Evolutionary conservation across 164 flowering plant genomes (phyloP).

Genomic region (Chimonanthus salicifolius): DNA sequence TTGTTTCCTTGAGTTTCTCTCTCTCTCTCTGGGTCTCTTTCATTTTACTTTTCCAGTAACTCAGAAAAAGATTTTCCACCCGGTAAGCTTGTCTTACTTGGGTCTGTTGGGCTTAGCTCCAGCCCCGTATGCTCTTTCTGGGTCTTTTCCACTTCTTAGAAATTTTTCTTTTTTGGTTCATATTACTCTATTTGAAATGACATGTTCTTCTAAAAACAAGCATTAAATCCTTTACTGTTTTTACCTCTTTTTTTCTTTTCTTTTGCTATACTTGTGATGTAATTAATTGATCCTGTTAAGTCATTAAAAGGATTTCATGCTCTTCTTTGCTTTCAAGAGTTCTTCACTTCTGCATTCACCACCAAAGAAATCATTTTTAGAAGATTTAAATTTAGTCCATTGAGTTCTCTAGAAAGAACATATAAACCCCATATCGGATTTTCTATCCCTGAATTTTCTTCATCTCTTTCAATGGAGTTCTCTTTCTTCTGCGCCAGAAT

Average conservation of each 20-base stretch:
- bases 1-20: background rate
- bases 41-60: no score
- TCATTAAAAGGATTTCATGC: background rate
- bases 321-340: background rate
- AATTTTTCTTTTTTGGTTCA: background rate
- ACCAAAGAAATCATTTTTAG: background rate
- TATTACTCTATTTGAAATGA: background rate
- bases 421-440: no score
- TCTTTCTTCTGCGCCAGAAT: constrained; percentile 18
- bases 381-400: background rate
- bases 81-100: no score
- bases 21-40: background rate
- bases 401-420: background rate
- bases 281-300: no score
- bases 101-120: constrained; percentile 20
- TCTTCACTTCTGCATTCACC: background rate
- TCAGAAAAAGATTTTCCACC: no score
- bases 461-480: constrained; percentile 18
- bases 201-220: background rate
- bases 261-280: no score
- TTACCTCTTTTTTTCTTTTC: background rate
- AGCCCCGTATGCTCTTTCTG: background rate
- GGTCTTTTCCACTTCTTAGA: background rate
- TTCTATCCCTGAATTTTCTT: background rate
- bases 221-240: background rate